A percentile compares a stretch with the other conserved stretches of the same genome.
phyloP scores from a whole-genome alignment of 2,329 filamentous ascomycete genomes.

The Aspergillus ibericus region DNA sequence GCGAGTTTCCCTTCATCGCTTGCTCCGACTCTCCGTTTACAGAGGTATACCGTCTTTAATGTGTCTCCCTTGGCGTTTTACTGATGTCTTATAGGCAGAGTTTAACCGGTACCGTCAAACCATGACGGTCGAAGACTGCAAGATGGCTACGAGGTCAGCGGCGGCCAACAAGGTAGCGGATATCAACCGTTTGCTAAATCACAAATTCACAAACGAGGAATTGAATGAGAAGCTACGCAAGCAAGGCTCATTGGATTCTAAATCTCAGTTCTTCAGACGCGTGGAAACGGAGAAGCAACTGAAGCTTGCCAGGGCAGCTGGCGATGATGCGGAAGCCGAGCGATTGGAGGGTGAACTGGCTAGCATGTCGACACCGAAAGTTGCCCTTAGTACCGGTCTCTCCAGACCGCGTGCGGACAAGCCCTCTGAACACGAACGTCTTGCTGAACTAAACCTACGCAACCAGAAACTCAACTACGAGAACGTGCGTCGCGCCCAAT shows the following conservation, averaged over 20 bases:
- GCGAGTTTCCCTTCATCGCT: constrained; percentile 84
- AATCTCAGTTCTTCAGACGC: constrained; percentile 67
- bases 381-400: constrained; percentile 66
- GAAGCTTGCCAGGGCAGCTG: constrained; percentile 64
- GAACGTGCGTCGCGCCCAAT: constrained; percentile 83
- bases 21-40: constrained; percentile 84
- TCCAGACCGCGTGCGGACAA: constrained; percentile 57
- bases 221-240: constrained; percentile 75
- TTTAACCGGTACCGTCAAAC: constrained; percentile 77
- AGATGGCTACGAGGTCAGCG: constrained; percentile 70
- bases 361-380: constrained; percentile 56
- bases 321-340: constrained; percentile 60
- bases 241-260: constrained; percentile 66
- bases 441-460: constrained; percentile 78
- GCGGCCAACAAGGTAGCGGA: constrained; percentile 73
- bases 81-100: constrained; percentile 58
- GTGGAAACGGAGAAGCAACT: constrained; percentile 65
- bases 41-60: constrained; percentile 58
- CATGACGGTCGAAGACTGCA: constrained; percentile 69
- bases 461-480: constrained; percentile 86
- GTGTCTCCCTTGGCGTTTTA: neutral
- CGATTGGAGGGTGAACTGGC: constrained; percentile 52
- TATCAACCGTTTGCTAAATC: constrained; percentile 76
- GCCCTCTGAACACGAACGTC: constrained; percentile 72
- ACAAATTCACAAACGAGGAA: constrained; percentile 79